A percentile compares a stretch with the other conserved stretches of the same genome.
These are phyloP conservation scores for Arabis alpina DNA, from an alignment of 345 rosid species.

Conservation along the genomic window DNA sequence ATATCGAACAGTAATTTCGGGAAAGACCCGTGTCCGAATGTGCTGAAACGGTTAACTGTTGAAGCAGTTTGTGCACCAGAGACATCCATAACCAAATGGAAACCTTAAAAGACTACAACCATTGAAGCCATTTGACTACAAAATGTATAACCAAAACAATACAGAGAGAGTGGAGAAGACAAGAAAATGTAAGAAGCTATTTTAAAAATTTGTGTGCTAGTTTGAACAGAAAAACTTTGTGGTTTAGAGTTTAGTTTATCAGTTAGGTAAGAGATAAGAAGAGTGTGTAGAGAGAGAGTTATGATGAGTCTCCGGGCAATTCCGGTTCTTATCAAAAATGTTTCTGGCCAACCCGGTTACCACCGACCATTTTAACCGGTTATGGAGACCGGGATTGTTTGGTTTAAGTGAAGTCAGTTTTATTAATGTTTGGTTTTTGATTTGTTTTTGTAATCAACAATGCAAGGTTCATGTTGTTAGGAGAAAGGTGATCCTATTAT, in stretches of 20 bases:
- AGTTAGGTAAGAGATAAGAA: conserved; percentile 39
- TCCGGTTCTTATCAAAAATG: conserved; percentile 25
- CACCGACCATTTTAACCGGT: conserved; percentile 54
- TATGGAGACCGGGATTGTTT: conserved; percentile 30
- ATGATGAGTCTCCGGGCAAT: conserved; percentile 47
- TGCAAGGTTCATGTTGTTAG: conserved; percentile 51
- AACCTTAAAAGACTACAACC: conserved; percentile 42
- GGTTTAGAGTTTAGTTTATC: conserved; percentile 45
- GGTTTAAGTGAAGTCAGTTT: conserved; percentile 29
- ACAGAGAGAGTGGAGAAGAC: conserved; percentile 32
- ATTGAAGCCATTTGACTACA: conserved; percentile 34
- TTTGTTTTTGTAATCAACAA: conserved; percentile 31
- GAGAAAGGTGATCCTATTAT: conserved; percentile 53
- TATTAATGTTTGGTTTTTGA: conserved; percentile 41
- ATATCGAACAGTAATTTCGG: conserved; percentile 85
- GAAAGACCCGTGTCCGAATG: conserved; percentile 84
- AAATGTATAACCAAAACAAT: conserved; percentile 51
- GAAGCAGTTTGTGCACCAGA: conserved; percentile 82
- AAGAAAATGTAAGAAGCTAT: conserved; percentile 45
- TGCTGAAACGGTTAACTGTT: conserved; percentile 72
- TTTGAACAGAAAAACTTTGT: conserved; percentile 36
- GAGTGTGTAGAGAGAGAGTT: conserved; percentile 40
- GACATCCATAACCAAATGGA: conserved; percentile 45
- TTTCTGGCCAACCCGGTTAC: conserved; percentile 32
- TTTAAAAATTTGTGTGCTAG: conserved; percentile 33